Evolutionary conservation across 192 early-diverging fungal species (phyloP).

Genomic region (Coemansia sp.): DNA sequence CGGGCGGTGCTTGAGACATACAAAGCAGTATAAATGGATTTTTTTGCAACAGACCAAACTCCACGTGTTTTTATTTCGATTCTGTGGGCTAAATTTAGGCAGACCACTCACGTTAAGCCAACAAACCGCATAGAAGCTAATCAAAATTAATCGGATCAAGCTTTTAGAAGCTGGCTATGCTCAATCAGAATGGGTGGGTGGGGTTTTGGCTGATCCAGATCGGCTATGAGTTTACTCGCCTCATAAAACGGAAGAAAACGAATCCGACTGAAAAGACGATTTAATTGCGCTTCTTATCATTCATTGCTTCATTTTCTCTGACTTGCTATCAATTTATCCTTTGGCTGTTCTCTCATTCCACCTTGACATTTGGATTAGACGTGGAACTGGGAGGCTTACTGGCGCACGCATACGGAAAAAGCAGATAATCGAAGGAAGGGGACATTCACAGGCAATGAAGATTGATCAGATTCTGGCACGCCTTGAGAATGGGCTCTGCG

Average conservation of each 20-base stretch:
- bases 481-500: conserved; percentile 44
- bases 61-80: neutral
- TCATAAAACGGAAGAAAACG: no score
- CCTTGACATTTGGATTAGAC: neutral
- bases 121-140: neutral
- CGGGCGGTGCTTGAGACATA: no score
- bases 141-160: no score
- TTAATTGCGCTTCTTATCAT: neutral
- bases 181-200: no score
- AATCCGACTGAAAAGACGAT: no score
- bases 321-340: neutral
- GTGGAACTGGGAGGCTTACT: neutral
- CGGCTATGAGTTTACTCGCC: no score
- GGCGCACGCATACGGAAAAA: neutral
- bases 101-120: neutral
- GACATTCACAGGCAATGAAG: conserved; percentile 24
- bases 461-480: conserved; percentile 39
- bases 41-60: no score
- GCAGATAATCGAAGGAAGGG: neutral
- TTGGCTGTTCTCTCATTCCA: neutral
- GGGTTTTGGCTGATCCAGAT: neutral
- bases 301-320: conserved; percentile 3
- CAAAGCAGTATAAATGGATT: no score
- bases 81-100: neutral
- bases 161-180: no score